phyloP scores from a whole-genome alignment of 2,329 filamentous ascomycete species.

The Claviceps digitariae region DNA sequence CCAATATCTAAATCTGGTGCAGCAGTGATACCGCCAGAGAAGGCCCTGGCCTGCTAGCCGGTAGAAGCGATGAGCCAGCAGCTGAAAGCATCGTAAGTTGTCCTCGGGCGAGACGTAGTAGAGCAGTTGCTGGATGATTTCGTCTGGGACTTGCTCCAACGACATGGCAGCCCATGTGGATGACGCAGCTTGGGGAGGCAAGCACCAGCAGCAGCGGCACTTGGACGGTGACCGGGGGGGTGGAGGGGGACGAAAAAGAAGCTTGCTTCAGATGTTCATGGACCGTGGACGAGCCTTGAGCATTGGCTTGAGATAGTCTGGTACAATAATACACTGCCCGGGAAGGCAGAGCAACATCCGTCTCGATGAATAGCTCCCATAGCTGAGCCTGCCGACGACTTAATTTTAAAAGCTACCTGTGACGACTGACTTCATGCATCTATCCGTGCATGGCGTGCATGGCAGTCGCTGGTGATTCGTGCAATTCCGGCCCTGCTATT shows the following conservation, averaged over 20 bases:
- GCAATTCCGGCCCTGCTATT: not conserved
- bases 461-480: not conserved
- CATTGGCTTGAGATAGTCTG: not conserved
- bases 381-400: not conserved
- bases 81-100: constrained; percentile 32
- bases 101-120: constrained; percentile 45
- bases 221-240: not conserved
- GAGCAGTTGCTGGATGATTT: constrained; percentile 72
- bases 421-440: constrained; percentile 2
- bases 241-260: not conserved
- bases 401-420: not conserved
- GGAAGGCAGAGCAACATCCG: not conserved
- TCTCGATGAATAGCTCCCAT: constrained; percentile 1
- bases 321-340: not conserved
- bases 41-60: constrained; percentile 55
- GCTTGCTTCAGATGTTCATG: not conserved
- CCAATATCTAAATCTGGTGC: constrained; percentile 61
- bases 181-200: constrained; percentile 1
- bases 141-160: constrained; percentile 53
- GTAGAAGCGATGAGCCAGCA: constrained; percentile 49
- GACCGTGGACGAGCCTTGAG: not conserved
- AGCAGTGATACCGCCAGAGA: constrained; percentile 71
- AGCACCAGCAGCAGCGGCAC: not conserved
- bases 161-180: constrained; percentile 17
- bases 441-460: constrained; percentile 4